These are phyloP conservation scores for Trichomonas vaginalis DNA, from an alignment of 208 protist species.

Conservation along the genomic window DNA sequence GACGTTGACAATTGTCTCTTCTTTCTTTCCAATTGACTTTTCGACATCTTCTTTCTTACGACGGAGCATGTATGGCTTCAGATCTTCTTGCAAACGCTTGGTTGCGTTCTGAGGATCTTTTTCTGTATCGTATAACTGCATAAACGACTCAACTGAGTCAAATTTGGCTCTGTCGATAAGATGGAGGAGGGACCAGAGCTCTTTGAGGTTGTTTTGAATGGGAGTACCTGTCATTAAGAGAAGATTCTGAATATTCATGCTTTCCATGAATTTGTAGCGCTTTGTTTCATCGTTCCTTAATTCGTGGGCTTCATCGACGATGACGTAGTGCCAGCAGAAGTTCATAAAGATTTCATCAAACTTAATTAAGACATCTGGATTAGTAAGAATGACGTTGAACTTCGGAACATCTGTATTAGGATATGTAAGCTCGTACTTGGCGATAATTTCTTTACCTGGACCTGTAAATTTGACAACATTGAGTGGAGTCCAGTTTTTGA, in stretches of 20 bases:
- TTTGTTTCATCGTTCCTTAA: constrained; percentile 34
- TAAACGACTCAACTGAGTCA: constrained; percentile 37
- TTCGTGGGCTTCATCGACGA: constrained; percentile 54
- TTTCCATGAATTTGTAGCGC: constrained; percentile 68
- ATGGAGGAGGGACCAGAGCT: constrained; percentile 60
- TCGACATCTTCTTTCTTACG: constrained; percentile 21
- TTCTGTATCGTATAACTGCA: constrained; percentile 23
- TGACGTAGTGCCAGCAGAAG: constrained; percentile 46
- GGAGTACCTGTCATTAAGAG: constrained; percentile 46
- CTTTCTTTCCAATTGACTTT: constrained; percentile 28
- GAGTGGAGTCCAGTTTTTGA: not conserved
- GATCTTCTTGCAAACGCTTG: not conserved
- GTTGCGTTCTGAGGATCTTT: constrained; percentile 31
- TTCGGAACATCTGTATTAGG: not conserved
- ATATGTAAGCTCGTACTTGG: not conserved
- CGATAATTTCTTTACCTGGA: not conserved
- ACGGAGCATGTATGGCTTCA: constrained; percentile 53
- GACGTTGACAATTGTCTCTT: constrained; percentile 33
- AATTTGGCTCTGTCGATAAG: constrained; percentile 58
- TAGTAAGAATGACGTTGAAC: constrained; percentile 41
- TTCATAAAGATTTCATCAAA: constrained; percentile 20
- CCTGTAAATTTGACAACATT: constrained; percentile 19
- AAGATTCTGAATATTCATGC: constrained; percentile 56
- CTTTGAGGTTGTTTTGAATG: constrained; percentile 44
- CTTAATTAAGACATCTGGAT: constrained; percentile 50